Base-by-base conservation (phyloP, 1,284 basidiomycete genomes). In the Microbotryum saponariae region DNA sequence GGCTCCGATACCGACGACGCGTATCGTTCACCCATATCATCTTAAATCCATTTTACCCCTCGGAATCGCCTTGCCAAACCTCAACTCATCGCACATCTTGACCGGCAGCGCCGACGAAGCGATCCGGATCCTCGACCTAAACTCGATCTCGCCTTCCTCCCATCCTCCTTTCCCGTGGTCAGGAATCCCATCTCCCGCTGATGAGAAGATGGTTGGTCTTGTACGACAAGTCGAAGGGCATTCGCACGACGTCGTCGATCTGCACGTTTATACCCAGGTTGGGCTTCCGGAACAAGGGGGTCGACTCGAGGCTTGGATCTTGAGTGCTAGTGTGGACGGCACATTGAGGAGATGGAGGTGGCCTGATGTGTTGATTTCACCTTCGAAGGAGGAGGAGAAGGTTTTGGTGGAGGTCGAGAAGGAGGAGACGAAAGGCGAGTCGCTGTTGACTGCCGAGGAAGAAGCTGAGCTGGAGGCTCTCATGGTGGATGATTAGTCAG, bases 281-380 rank as follows among this genome's bases (percentile, higher is more conserved):
- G 77, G 75, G 7, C 73, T 76, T 20, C 77, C 77, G 4, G 75
- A 77, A 23, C 79, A 80, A 64, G 78, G 48, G 6, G 57, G 61
- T 10, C 53, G 49, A 49, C 37, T 29, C 20, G 53, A 64, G 37
- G 48, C 47, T 47, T 91, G 87, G 87, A 79, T 92, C 49, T 76
- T 96, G 47, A 91, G 85, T 59, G 82, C 85, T 0, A 85, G 89
- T 73, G 75, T 97, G 58, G 92, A 97, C 74, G 83, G 85, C 37
- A 94, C 91, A 8, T 78, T 96, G 47, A 78, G 91, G 64, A 83
- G 83, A 70, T 96, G 91, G 71, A 61, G 53, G 33, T 61, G 65
- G 67, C n/a, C 25, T 5, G 69, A 72, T 4, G 51, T 63, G 20
- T 27, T 58, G 45, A 18, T 42, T 18, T 10, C 37, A 2, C 37